Evolutionary conservation across 2,329 filamentous ascomycete species (phyloP), one percentile per base, ranked within the genome.

Genomic region (Neonectria magnoliae): DNA sequence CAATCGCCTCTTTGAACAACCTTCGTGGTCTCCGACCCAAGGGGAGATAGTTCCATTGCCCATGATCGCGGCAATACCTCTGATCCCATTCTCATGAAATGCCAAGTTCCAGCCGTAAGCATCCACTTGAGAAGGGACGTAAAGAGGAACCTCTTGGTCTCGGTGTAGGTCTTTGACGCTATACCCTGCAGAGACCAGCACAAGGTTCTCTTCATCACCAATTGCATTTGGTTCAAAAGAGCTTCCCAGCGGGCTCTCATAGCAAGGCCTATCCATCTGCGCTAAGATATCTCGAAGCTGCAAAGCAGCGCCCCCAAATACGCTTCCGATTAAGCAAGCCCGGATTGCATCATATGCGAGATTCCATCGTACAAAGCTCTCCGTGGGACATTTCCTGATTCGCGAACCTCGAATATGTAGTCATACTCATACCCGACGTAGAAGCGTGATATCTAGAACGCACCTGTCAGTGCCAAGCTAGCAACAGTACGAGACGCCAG

Each of bases 361-460:
- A 62, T 11, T 8, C 47, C 36, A 14, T 55, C 14, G 20, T 65
- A 54, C 14, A 50, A 57, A 14, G 33, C 45, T 36, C 41, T 56
- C 62, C 62, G 65, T 8, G 59, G 59, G 1, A 25, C 18, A 2
- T 55, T 58, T 10, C 31, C 53, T 2, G 48, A 41, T 18, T 29
- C 50, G 5, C 29, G 50, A 16, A 41, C 54, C 16, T 64, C 55
- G 3, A 52, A 58, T 4, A 65, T 57, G 14, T 64, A 56, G 14
- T 62, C 44, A 25, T 47, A 67, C 14, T 67, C 65, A 5, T 59
- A 33, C 0, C 58, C 58, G 13, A 51, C 31, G 1, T 5, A 9
- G 14, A 67, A 67, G 5, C 65, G 33, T 2, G 65, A 67, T 5
- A 52, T 62, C 65, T 58, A 67, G 25, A 67, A 67, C 1, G 55